phyloP scores from a whole-genome alignment of 208 protist species.

The Leishmania mexicana region DNA sequence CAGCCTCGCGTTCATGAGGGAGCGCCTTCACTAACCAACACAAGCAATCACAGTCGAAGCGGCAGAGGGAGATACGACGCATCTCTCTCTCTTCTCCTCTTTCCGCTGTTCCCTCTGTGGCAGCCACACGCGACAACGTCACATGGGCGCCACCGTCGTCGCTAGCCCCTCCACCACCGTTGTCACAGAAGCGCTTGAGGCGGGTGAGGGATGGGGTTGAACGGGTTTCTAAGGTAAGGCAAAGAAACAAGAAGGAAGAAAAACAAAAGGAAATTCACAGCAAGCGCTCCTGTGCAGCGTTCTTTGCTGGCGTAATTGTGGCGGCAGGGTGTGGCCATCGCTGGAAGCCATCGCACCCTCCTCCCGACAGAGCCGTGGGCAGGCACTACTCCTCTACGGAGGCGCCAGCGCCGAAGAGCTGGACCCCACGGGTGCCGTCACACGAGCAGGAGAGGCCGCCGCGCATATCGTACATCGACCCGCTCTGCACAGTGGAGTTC shows the following conservation, averaged over 20 bases:
- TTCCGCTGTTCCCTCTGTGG: background rate
- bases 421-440: slow-evolving; percentile 19
- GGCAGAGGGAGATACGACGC: background rate
- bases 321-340: background rate
- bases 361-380: background rate
- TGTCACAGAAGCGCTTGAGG: background rate
- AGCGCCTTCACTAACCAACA: background rate
- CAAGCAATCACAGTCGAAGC: background rate
- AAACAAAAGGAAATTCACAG: background rate
- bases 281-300: background rate
- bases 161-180: background rate
- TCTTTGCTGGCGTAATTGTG: background rate
- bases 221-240: background rate
- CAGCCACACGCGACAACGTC: background rate
- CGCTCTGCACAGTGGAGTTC: slow-evolving; percentile 34
- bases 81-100: background rate
- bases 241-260: background rate
- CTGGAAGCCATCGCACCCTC: background rate
- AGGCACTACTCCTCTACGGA: slow-evolving; percentile 26
- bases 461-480: slow-evolving; percentile 32
- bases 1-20: background rate
- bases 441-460: slow-evolving; percentile 31
- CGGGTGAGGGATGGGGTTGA: background rate
- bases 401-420: slow-evolving; percentile 31
- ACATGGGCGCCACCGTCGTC: background rate